Conservation (phyloP, 1,284 basidiomycete genomes). For the Kwoniella shivajii region DNA sequence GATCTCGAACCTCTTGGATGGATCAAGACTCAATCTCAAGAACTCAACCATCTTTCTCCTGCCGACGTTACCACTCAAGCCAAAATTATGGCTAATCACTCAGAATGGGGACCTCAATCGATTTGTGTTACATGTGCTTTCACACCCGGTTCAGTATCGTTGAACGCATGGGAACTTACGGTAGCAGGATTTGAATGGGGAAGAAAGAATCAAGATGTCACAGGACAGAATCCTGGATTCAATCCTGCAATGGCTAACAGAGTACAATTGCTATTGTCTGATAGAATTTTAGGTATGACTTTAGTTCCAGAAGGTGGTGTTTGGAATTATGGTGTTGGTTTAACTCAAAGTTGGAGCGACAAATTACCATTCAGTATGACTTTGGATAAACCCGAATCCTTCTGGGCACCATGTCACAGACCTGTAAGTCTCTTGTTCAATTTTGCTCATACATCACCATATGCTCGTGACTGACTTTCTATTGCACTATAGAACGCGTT, state of each 20-base stretch:
- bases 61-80: constrained; percentile 95
- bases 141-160: constrained; percentile 94
- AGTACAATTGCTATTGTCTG: constrained; percentile 90
- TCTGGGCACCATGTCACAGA: constrained; percentile 95
- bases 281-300: constrained; percentile 89
- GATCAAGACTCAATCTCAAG: constrained; percentile 93
- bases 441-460: not conserved
- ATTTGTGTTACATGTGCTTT: constrained; percentile 95
- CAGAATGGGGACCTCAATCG: constrained; percentile 90
- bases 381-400: constrained; percentile 85
- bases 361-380: constrained; percentile 82
- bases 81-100: constrained; percentile 93
- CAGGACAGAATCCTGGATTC: constrained; percentile 86
- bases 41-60: constrained; percentile 88
- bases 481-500: constrained; percentile 66
- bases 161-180: constrained; percentile 87
- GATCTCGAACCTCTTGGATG: constrained; percentile 95
- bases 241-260: constrained; percentile 97
- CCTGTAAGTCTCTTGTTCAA: constrained; percentile 52
- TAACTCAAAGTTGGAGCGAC: constrained; percentile 88
- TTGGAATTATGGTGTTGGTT: constrained; percentile 91
- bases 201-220: constrained; percentile 83
- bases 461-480: constrained; percentile 8
- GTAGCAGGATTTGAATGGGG: constrained; percentile 98
- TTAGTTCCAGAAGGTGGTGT: constrained; percentile 85